Base-by-base conservation (phyloP, 2,329 filamentous ascomycete genomes). In the Colletotrichum caudatum region DNA sequence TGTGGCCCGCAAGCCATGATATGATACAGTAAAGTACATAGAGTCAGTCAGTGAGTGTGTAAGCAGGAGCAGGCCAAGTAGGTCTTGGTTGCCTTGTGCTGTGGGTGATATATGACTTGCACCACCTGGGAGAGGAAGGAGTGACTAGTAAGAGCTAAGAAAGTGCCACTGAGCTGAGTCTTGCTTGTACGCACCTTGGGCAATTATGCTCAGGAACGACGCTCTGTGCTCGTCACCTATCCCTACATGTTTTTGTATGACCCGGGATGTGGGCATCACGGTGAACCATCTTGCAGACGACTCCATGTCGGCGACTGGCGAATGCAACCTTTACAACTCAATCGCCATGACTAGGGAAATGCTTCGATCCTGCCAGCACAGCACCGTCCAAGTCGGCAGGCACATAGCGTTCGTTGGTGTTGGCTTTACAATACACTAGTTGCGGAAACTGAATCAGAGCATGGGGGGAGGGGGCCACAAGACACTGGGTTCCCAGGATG, bases 291-390 rank as follows among this genome's bases (percentile, higher is more conserved):
- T n/a, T 39, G 16, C 41, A 39, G 33, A 26, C 23, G 33, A n/a
- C 23, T 29, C 33, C 56, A 44, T 46, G 33, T 20, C 48, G 33
- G 12, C 9, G 29, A 20, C 11, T 29, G 5, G 29, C 35, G 41
- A 57, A 57, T 26, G 56, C 64, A 68, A 44, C 64, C 53, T 33
- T 48, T 23, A 14, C n/a, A 58, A 58, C 35, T n/a, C 14, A 29
- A 53, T 60, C 20, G 29, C 44, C 62, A 65, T 48, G 12, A 1
- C 33, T 26, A 8, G 66, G 44, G 51, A 68, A 50, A 50, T 33
- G 26, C 61, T 53, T 39, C 60, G 54, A 54, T 50, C 48, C 62
- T 46, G 41, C 14, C 20, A 39, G 33, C 35, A 33, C 29, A 7
- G 20, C 26, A 37, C 51, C 44, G 44, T 63, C 58, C 51, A 39